Evolutionary conservation across 768 basidiomycete species (phyloP).

Genomic region (Rhodotorula sphaerocarpa): DNA sequence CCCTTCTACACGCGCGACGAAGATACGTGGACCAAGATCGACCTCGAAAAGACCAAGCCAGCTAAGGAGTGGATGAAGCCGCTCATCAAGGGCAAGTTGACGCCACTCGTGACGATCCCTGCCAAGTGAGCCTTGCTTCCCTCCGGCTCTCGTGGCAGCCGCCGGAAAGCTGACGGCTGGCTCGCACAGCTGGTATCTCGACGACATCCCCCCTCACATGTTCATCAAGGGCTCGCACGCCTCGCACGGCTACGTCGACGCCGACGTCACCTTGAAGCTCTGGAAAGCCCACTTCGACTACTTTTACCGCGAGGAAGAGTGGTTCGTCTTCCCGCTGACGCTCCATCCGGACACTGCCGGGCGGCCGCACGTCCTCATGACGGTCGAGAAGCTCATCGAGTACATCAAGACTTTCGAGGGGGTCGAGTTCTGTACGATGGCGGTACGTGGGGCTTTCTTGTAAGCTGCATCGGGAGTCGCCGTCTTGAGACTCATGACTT

Average conservation of each 20-base stretch:
- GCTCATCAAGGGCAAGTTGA: slow-evolving; percentile 56
- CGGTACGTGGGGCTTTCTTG: slow-evolving; percentile 49
- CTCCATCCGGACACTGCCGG: slow-evolving; percentile 72
- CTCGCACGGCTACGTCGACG: slow-evolving; percentile 69
- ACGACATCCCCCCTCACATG: slow-evolving; percentile 44
- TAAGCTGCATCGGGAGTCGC: background rate
- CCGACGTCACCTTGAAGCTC: slow-evolving; percentile 58
- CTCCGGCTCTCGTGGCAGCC: too few species aligned
- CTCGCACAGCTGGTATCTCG: background rate
- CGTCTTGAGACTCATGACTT: background rate
- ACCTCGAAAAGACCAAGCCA: slow-evolving; percentile 49
- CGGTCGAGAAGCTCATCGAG: slow-evolving; percentile 70
- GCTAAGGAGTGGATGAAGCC: slow-evolving; percentile 70
- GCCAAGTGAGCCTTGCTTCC: slow-evolving; percentile 49
- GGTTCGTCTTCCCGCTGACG: slow-evolving; percentile 33
- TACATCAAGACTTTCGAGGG: slow-evolving; percentile 59
- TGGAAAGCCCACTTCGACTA: slow-evolving; percentile 69
- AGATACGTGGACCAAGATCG: slow-evolving; percentile 66
- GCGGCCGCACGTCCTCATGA: slow-evolving; percentile 62
- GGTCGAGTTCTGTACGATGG: slow-evolving; percentile 63
- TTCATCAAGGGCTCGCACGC: slow-evolving; percentile 58
- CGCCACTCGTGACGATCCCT: slow-evolving; percentile 48
- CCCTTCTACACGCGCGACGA: slow-evolving; percentile 62
- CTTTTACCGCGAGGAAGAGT: slow-evolving; percentile 47
- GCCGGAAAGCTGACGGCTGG: background rate